Base-by-base conservation (phyloP, 148 eudicot genomes). In the Rhododendron ovatum region DNA sequence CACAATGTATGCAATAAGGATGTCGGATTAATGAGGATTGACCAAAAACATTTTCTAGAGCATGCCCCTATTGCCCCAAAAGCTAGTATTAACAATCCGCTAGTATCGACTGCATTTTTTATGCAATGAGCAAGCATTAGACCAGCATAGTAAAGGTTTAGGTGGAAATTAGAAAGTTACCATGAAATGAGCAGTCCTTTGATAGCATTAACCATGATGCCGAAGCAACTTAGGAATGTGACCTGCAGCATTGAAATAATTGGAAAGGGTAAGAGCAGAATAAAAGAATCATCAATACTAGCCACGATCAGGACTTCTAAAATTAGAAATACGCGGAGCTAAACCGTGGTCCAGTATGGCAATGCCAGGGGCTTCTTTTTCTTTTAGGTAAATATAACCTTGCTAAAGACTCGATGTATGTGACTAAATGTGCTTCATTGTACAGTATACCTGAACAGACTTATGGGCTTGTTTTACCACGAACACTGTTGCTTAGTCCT, bases 181-280 rank as follows among this genome's bases (percentile, higher is more conserved):
- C 95, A 92, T 85, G 94, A 89, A 84, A 94, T 86, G 87, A 87
- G 90, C 83, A 92, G 89, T 81, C 96, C 94, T 89, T 91, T 94
- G 83, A 88, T 89, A 1, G 92, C 94, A 75, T 91, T 92, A 80
- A 92, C 96, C 96, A 93, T 93, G 83, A 41, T 87, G 33, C 43
- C 28, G 67, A 10, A 50, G 86, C 69, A 83, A 73, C 11, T 76
- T 88, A 77, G 24, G 2, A 85, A 35, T 28, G 71, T 85, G 57
- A 59, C 88, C 88, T 87, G 85, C 75, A 83, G 78, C 30, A 33
- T 18, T 83, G 17, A 83, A 82, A 10, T 50, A 63, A 63, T 5
- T 2, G 17, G 24, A 59, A 24, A 22, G 37, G 51, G 18, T 51
- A 50, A 17, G 83, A 30, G 63, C 65, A 51, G 7, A 81, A 7